Percentiles rank a stretch among this genome's conserved stretches.
Conservation (phyloP, 768 basidiomycete genomes). For the Amanita phalloides region DNA sequence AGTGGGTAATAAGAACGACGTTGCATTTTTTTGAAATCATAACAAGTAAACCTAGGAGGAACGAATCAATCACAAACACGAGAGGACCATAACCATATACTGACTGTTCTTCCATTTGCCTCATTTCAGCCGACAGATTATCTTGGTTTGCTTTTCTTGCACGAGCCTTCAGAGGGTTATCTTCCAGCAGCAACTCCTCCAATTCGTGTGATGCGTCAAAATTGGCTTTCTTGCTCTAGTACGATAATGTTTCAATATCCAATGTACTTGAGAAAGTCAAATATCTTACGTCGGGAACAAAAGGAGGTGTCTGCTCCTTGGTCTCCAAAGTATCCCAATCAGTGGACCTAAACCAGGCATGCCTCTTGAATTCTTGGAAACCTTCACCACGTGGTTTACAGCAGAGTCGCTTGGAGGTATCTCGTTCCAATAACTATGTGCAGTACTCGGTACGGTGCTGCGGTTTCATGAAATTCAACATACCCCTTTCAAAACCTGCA, state of each 20-base stretch:
- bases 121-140: slow-evolving; percentile 82
- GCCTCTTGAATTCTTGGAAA: slow-evolving; percentile 64
- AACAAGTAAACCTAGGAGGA: slow-evolving; percentile 65
- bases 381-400: slow-evolving; percentile 76
- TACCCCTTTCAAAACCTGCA: slow-evolving; percentile 75
- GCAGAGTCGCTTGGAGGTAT: slow-evolving; percentile 69
- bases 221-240: slow-evolving; percentile 94
- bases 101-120: slow-evolving; percentile 97
- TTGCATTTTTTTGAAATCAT: slow-evolving; percentile 89
- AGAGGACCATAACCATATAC: slow-evolving; percentile 12
- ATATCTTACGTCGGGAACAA: slow-evolving; percentile 73
- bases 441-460: slow-evolving; percentile 5
- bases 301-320: slow-evolving; percentile 70
- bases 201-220: slow-evolving; percentile 98
- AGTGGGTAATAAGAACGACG: slow-evolving; percentile 87
- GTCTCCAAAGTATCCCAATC: slow-evolving; percentile 83
- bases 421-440: slow-evolving; percentile 75
- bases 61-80: background rate
- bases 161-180: slow-evolving; percentile 93
- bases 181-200: slow-evolving; percentile 91
- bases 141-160: slow-evolving; percentile 88
- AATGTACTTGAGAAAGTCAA: background rate
- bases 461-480: slow-evolving; percentile 18
- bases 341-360: slow-evolving; percentile 82
- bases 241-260: slow-evolving; percentile 5